A percentile compares a stretch with the other conserved stretches of the same genome.
phyloP scores from a whole-genome alignment of 805 yeast genomes.

The Wickerhamomyces mucosus region DNA sequence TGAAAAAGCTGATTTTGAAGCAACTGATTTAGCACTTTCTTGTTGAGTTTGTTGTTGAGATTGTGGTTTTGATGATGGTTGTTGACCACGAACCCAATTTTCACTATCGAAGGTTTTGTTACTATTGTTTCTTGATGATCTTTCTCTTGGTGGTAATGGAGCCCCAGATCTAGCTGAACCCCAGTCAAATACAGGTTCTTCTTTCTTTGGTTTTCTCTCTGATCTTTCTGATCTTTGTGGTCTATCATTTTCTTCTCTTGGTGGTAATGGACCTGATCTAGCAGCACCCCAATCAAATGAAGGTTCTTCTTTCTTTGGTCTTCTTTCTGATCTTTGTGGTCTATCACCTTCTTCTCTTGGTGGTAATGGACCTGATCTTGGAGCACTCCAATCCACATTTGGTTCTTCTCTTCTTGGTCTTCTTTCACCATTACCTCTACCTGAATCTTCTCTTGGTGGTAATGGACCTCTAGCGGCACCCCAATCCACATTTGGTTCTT shows the following conservation, averaged over 20 bases:
- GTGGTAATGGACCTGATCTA: slow-evolving; percentile 21
- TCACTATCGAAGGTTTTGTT: slow-evolving; percentile 18
- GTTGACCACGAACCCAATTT: slow-evolving; percentile 19
- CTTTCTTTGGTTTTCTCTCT: slow-evolving; percentile 25
- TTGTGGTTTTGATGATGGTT: slow-evolving; percentile 11
- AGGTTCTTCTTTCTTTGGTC: slow-evolving; percentile 38
- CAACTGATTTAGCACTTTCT: slow-evolving; percentile 18
- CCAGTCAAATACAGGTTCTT: slow-evolving; percentile 36
- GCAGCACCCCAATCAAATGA: slow-evolving; percentile 51
- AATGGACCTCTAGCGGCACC: slow-evolving; percentile 29
- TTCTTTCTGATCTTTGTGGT: slow-evolving; percentile 18
- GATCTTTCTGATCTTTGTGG: slow-evolving; percentile 18
- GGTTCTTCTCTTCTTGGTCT: slow-evolving; percentile 27
- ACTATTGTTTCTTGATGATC: slow-evolving; percentile 26
- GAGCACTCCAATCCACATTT: slow-evolving; percentile 37
- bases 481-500: slow-evolving; percentile 58
- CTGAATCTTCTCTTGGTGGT: slow-evolving; percentile 21
- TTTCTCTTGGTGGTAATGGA: slow-evolving; percentile 24
- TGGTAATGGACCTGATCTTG: slow-evolving; percentile 24
- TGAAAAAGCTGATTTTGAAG: slow-evolving; percentile 37
- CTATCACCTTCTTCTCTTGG: slow-evolving; percentile 24
- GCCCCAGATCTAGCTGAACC: slow-evolving; percentile 28
- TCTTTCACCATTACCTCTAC: slow-evolving; percentile 17
- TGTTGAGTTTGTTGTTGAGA: slow-evolving; percentile 7
- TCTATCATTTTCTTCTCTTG: slow-evolving; percentile 16